Base-by-base conservation (phyloP, 2,329 filamentous ascomycete genomes). In the Ceratocystis cubensis region DNA sequence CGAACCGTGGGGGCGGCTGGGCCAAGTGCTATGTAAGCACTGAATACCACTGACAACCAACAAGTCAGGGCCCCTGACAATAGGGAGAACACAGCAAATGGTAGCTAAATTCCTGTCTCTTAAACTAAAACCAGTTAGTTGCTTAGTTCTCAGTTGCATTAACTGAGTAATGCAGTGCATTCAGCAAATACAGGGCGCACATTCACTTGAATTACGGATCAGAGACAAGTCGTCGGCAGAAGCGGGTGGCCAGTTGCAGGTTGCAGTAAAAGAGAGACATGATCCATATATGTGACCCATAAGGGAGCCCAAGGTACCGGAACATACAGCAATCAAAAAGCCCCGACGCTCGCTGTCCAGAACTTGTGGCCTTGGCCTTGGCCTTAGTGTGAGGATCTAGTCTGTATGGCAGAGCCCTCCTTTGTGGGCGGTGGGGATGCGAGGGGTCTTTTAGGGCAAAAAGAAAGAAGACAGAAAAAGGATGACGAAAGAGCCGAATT, bases 401-500 rank as follows among this genome's bases (percentile, higher is more conserved):
- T 33, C 53, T 30, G 30, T 5, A 57, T 30, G 50, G 50, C 25
- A 50, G 46, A 50, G 46, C 30, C 48, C 48, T 53, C 48, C 53
- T 30, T 59, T 30, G 28, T 59, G 25, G 25, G 50, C 5, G 33
- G 28, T 33, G 15, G 25, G 53, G 15, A 59, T 59, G 7, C 17
- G 53, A 59, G 53, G 37, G 53, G 53, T 59, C 53, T 59, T 59
- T 59, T 59, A 25, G 28, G 7, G 33, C 25, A 59, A 59, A 17
- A 33, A 30, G 28, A 59, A 33, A 17, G 25, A 17, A 33, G 13
- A n/a, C 15, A 8, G 25, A 37, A 20, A 13, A 20, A 17, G 15
- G 45, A 48, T 20, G 48, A 41, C 37, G 10, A 13, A 41, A 41
- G 37, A 41, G 37, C 10, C 37, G 3, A 41, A 13, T 13, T 41